These are phyloP conservation scores for Tricharina praecox DNA, from an alignment of 495 filamentous ascomycete species.

Conservation along the genomic window DNA sequence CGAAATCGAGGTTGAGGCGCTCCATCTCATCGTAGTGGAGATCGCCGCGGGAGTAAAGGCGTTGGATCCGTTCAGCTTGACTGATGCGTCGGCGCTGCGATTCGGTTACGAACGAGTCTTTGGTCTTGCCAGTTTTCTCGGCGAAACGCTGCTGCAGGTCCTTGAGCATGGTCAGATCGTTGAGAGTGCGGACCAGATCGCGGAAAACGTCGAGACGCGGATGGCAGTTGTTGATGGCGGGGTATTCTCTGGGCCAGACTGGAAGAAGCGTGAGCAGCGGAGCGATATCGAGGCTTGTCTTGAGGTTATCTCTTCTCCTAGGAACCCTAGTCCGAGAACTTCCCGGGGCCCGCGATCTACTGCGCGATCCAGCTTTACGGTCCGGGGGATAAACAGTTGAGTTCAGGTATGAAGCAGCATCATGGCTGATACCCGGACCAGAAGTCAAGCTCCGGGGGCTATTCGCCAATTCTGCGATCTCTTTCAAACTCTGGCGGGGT, in stretches of 20 bases:
- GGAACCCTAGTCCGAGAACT: conserved; percentile 23
- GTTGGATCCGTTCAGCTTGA: conserved; percentile 24
- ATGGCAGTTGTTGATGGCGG: conserved; percentile 89
- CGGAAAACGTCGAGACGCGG: conserved; percentile 68
- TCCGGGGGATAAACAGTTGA: conserved; percentile 20
- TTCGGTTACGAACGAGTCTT: background rate
- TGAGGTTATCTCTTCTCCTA: conserved; percentile 28
- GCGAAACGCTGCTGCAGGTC: conserved; percentile 45
- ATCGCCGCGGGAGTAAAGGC: conserved; percentile 15
- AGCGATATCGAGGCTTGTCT: conserved; percentile 57
- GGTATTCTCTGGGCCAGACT: conserved; percentile 81
- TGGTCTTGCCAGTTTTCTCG: background rate
- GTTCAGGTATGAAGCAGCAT: conserved; percentile 22
- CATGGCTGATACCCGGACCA: conserved; percentile 14
- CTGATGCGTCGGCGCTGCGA: conserved; percentile 14
- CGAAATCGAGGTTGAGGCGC: conserved; percentile 21
- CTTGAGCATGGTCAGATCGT: conserved; percentile 57
- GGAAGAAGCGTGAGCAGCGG: conserved; percentile 82
- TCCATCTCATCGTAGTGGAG: conserved; percentile 22
- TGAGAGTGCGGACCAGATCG: conserved; percentile 54
- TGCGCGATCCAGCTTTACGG: conserved; percentile 27
- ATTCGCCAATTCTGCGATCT: conserved; percentile 23
- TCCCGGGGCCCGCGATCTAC: conserved; percentile 16
- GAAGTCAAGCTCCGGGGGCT: conserved; percentile 12
- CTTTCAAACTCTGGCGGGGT: conserved; percentile 21